Evolutionary conservation across 305 asterid species (phyloP).

Genomic region (Solanum hybrid): DNA sequence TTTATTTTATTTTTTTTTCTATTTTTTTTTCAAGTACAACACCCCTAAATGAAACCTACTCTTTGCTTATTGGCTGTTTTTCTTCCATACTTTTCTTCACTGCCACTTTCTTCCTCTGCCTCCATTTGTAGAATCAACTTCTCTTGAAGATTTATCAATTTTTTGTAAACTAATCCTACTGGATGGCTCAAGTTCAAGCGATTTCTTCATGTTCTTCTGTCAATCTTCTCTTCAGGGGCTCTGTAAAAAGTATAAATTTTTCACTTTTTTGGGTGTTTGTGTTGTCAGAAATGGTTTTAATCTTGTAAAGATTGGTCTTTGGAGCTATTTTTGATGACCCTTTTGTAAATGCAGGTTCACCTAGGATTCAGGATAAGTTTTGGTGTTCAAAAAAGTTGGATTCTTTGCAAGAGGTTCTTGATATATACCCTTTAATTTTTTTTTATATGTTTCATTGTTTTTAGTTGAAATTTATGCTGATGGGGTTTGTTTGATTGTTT

Average conservation of each 20-base stretch:
- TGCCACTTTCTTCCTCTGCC: not conserved
- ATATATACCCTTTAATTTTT: not conserved
- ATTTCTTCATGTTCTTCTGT: slow-evolving; percentile 33
- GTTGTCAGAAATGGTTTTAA: not conserved
- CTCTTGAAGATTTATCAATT: not conserved
- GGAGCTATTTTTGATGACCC: not conserved
- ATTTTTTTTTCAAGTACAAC: not conserved
- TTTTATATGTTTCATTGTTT: not conserved
- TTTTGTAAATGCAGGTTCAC: slow-evolving; percentile 14
- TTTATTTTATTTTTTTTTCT: not conserved
- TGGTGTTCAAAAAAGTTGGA: slow-evolving; percentile 20
- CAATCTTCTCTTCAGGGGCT: slow-evolving; percentile 22
- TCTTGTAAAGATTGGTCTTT: not conserved
- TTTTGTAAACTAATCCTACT: not conserved
- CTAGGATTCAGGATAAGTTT: slow-evolving; percentile 11
- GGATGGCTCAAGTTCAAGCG: slow-evolving; percentile 52
- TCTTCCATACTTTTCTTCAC: not conserved
- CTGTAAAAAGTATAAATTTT: slow-evolving; percentile 19
- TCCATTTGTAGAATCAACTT: not conserved
- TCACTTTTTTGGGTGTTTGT: not conserved
- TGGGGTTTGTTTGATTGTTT: not conserved
- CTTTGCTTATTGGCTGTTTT: not conserved
- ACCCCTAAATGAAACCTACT: not conserved
- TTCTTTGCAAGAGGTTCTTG: slow-evolving; percentile 33
- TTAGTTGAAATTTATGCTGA: not conserved